A percentile compares a stretch with the other conserved stretches of the same genome.
Evolutionary conservation across 1,284 basidiomycete genomes (phyloP).

Genomic region (Fomitiporia mediterranea): DNA sequence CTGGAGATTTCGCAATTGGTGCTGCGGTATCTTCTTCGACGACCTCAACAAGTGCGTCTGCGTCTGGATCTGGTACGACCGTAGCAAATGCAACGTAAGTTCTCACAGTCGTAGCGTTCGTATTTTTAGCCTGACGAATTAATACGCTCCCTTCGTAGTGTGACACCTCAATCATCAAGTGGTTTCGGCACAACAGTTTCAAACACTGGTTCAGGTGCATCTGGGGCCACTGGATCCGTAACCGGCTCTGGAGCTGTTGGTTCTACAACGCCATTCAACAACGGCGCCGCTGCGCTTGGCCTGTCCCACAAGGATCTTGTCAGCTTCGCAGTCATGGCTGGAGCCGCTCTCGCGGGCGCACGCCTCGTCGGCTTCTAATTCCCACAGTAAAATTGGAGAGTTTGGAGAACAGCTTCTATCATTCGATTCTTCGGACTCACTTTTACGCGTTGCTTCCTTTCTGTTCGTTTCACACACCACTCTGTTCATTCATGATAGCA

Average conservation of each 20-base stretch:
- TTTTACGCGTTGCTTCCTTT: background rate
- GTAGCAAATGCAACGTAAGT: background rate
- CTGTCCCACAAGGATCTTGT: conserved; percentile 29
- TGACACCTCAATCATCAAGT: background rate
- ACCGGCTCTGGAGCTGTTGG: conserved; percentile 27
- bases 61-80: background rate
- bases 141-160: background rate
- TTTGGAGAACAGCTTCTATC: background rate
- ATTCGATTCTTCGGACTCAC: background rate
- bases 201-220: conserved; percentile 9
- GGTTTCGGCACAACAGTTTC: conserved; percentile 11
- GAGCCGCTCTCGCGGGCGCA: conserved; percentile 14
- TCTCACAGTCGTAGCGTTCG: too few relatives aligned
- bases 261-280: conserved; percentile 23
- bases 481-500: conserved; percentile 4
- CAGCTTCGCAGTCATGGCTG: conserved; percentile 27
- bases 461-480: background rate
- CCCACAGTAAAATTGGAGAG: background rate
- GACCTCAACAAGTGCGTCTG: conserved; percentile 22
- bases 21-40: conserved; percentile 26
- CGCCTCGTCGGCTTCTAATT: conserved; percentile 15
- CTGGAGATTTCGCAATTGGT: conserved; percentile 42
- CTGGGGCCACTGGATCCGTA: conserved; percentile 23
- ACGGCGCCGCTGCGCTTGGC: conserved; percentile 30
- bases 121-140: conserved; percentile 11